These are phyloP conservation scores for Suillus brevipes DNA, from an alignment of 768 basidiomycete species.

Conservation along the genomic window DNA sequence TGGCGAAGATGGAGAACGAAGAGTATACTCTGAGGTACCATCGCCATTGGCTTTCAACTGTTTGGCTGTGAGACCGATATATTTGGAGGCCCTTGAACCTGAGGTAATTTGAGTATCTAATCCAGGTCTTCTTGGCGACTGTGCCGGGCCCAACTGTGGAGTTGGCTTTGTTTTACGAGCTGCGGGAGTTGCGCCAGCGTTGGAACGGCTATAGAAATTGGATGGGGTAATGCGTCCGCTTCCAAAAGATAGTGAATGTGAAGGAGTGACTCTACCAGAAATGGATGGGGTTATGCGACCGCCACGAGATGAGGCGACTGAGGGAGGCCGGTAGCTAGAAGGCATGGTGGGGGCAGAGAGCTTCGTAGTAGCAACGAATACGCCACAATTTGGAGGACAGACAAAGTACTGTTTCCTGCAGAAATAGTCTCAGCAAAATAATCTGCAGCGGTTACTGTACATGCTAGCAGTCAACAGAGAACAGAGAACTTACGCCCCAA, in stretches of 20 bases:
- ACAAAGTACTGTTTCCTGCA: conserved; percentile 78
- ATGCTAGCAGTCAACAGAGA: not conserved
- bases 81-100: conserved; percentile 84
- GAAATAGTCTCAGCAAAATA: conserved; percentile 11
- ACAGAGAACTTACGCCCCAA: conserved; percentile 68
- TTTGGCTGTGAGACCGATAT: conserved; percentile 81
- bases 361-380: conserved; percentile 84
- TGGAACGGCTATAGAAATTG: conserved; percentile 48
- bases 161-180: conserved; percentile 32
- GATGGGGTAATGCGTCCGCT: conserved; percentile 62
- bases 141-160: conserved; percentile 34
- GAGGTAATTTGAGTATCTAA: conserved; percentile 59
- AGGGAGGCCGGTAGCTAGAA: conserved; percentile 62
- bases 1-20: conserved; percentile 35
- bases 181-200: conserved; percentile 39
- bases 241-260: conserved; percentile 35
- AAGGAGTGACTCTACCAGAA: conserved; percentile 49
- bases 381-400: conserved; percentile 84
- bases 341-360: conserved; percentile 77
- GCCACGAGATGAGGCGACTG: conserved; percentile 72
- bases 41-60: conserved; percentile 49
- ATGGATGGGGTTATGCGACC: conserved; percentile 45
- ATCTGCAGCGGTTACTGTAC: not conserved
- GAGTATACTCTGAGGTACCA: conserved; percentile 20
- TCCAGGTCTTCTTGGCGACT: conserved; percentile 25